These are phyloP conservation scores for Cyberlindnera euphorbiiphila DNA, from an alignment of 805 yeast genomes.

Conservation along the genomic window DNA sequence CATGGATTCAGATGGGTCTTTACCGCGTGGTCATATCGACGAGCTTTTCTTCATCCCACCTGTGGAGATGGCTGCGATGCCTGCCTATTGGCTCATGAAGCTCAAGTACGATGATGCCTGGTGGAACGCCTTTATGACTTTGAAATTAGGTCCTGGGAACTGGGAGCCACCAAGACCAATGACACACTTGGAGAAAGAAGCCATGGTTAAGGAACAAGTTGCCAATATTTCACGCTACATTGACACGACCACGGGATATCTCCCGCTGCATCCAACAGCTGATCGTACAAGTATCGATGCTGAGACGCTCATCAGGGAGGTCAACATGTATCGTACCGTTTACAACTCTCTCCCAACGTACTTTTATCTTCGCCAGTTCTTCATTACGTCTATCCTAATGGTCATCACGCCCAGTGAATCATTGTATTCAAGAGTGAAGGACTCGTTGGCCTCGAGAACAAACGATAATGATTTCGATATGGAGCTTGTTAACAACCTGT, in stretches of 20 bases:
- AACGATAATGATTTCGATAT: constrained; percentile 43
- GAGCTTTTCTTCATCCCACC: constrained; percentile 50
- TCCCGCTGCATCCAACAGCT: constrained; percentile 3
- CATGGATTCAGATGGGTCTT: constrained; percentile 52
- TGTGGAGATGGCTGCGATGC: constrained; percentile 42
- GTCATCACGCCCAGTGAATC: constrained; percentile 46
- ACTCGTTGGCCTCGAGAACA: constrained; percentile 28
- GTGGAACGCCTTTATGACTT: constrained; percentile 7
- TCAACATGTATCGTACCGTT: constrained; percentile 26
- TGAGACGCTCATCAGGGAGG: constrained; percentile 5
- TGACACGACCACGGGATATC: neutral
- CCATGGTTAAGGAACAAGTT: constrained; percentile 49
- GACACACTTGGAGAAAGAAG: constrained; percentile 28
- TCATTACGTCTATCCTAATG: constrained; percentile 47
- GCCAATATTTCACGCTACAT: constrained; percentile 25
- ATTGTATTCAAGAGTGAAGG: constrained; percentile 19
- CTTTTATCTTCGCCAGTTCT: constrained; percentile 27
- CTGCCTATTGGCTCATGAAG: constrained; percentile 39
- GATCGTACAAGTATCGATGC: neutral
- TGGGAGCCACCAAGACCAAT: constrained; percentile 23
- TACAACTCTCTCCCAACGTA: constrained; percentile 39
- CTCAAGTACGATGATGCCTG: constrained; percentile 22
- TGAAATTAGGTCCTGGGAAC: constrained; percentile 6
- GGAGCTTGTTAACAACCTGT: constrained; percentile 43
- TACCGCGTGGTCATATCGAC: constrained; percentile 40